Conservation (phyloP, 805 yeast genomes). For the Candida argentea region DNA sequence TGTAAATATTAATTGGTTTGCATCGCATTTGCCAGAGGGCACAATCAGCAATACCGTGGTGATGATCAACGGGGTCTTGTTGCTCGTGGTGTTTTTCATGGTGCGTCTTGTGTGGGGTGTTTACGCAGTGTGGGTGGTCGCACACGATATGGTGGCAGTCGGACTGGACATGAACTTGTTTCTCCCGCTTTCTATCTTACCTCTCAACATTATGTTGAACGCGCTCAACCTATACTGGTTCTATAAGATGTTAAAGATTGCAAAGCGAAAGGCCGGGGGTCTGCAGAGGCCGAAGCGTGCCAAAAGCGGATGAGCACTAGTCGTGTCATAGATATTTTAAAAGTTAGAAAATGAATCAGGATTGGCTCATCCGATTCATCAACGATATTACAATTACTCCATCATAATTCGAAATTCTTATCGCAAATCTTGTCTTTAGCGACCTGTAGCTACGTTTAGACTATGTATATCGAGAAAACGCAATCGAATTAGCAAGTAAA, state of each 20-base stretch:
- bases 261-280: conserved; percentile 36
- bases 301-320: conserved; percentile 1
- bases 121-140: conserved; percentile 48
- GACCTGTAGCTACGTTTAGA: no score
- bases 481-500: no score
- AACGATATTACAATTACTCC: no score
- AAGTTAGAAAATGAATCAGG: no score
- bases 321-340: neutral
- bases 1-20: conserved; percentile 90
- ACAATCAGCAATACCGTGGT: conserved; percentile 45
- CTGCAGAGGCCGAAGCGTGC: conserved; percentile 1
- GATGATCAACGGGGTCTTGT: conserved; percentile 58
- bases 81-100: conserved; percentile 61
- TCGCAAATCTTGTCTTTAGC: no score
- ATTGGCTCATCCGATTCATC: no score
- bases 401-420: no score
- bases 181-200: conserved; percentile 41
- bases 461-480: no score
- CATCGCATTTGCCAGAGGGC: conserved; percentile 64
- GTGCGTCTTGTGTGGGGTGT: conserved; percentile 86
- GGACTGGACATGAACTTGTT: conserved; percentile 35
- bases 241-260: conserved; percentile 69
- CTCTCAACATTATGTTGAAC: conserved; percentile 54
- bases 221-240: conserved; percentile 79
- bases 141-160: conserved; percentile 36